Conservation (phyloP, 768 basidiomycete genomes). For the Amanita pseudoporphyria region DNA sequence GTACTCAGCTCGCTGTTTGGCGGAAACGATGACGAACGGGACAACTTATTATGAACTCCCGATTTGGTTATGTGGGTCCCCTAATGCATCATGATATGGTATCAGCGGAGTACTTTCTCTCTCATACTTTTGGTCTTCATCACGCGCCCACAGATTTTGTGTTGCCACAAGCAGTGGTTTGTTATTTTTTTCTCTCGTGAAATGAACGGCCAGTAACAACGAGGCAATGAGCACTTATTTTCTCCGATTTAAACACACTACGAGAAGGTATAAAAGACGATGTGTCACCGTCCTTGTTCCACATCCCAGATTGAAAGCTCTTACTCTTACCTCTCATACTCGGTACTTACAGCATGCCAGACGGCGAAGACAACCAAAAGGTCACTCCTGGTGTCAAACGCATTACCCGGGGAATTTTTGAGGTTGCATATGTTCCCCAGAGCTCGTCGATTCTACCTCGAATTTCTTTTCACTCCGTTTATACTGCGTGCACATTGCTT, state of each 20-base stretch:
- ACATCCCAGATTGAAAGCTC: no score
- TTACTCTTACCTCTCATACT: not conserved
- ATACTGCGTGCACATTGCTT: not conserved
- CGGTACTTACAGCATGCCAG: not conserved
- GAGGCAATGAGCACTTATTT: not conserved
- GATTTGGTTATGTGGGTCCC: not conserved
- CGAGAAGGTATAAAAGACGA: no score
- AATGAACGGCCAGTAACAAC: not conserved
- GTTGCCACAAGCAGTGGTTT: not conserved
- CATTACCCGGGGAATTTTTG: conserved; percentile 26
- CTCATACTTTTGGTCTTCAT: not conserved
- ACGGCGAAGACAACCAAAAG: not conserved
- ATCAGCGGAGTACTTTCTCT: not conserved
- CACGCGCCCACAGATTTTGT: not conserved
- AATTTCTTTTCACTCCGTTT: conserved; percentile 4
- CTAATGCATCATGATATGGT: not conserved
- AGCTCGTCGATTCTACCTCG: conserved; percentile 3
- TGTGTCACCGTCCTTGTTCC: no score
- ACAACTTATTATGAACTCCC: no score
- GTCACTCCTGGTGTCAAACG: conserved; percentile 11
- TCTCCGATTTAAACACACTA: no score
- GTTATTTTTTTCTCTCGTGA: not conserved
- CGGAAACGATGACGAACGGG: not conserved
- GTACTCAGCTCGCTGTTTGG: not conserved
- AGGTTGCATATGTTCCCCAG: conserved; percentile 20